Conservation (phyloP, 805 yeast species). For the Nakazawaea siamensis region DNA sequence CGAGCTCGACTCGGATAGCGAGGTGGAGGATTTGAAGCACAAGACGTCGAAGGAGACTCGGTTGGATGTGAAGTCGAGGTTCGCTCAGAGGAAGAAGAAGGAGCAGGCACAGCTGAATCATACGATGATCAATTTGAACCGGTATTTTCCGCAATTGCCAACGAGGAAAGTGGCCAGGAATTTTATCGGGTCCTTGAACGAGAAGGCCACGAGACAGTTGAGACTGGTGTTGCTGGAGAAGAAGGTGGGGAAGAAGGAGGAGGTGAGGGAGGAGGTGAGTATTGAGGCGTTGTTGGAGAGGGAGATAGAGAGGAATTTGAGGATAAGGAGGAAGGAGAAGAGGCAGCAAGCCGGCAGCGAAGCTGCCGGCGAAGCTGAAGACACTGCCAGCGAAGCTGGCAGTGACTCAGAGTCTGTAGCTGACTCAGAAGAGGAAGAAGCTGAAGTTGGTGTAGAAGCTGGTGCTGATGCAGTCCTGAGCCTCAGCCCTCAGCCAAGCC, state of each 20-base stretch:
- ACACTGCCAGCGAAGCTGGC: constrained; percentile 17
- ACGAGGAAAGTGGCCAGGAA: neutral
- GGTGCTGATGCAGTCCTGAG: constrained; percentile 15
- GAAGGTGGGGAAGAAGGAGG: constrained; percentile 11
- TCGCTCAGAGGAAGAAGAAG: constrained; percentile 3
- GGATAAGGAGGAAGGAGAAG: constrained; percentile 10
- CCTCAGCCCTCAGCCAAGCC: neutral
- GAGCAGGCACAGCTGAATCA: neutral
- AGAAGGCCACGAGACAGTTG: constrained; percentile 11
- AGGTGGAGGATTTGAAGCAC: constrained; percentile 9
- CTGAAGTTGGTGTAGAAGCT: constrained; percentile 16
- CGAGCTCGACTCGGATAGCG: constrained; percentile 12
- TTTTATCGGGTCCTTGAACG: constrained; percentile 4
- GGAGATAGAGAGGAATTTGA: constrained; percentile 14
- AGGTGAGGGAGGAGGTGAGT: constrained; percentile 9
- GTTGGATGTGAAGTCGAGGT: constrained; percentile 12
- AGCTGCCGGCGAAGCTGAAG: constrained; percentile 11
- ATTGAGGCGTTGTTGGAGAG: constrained; percentile 17
- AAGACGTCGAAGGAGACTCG: constrained; percentile 11
- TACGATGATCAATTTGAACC: neutral
- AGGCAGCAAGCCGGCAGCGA: constrained; percentile 3
- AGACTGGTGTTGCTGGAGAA: constrained; percentile 12
- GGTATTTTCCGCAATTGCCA: constrained; percentile 6
- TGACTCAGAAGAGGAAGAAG: constrained; percentile 13
- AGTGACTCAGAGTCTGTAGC: constrained; percentile 17